Evolutionary conservation across 305 asterid species (phyloP), one percentile per base, ranked within the genome.

Genomic region (Lippia alba): DNA sequence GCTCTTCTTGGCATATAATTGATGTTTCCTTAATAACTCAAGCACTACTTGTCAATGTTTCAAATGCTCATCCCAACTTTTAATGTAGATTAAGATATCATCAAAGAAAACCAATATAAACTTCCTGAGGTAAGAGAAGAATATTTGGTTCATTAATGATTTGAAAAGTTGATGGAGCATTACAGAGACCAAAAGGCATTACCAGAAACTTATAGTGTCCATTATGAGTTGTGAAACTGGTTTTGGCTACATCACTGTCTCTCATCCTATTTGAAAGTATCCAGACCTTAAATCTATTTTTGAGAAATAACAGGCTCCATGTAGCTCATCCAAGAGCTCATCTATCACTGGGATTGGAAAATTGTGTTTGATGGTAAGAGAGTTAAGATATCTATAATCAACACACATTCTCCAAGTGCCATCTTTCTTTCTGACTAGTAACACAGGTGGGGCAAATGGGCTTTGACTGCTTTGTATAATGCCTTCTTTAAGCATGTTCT

Each of bases 111-210:
- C 53, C 16, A 12, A 30, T 0, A 72, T 34, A 14, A 59, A 70
- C 32, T 33, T 58, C 44, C 1, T 58, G 4, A 32, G 12, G 41
- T 14, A 6, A 5, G 20, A 1, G 16, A 11, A 20, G 5, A 56
- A 56, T 1, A 30, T 1, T 16, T 8, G 40, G 7, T 56, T 56
- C 16, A 56, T 18, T 12, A 30, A 32, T 20, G 40, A n/a, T 15
- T 2, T 56, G 15, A 14, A 20, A 56, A 8, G 48, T 9, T 6
- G 48, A 41, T 4, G 48, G 8, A 4, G 48, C 48, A 41, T 41
- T 41, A 41, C 48, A 8, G 16, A 56, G 40, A 7, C 62, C 62
- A 56, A 56, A 56, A 0, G 62, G 62, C 62, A 62, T 62, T 0
- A 62, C 67, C 6, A 16, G 4, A 11, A 62, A 62, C 14, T 40